Evolutionary conservation across 192 early-diverging fungal species (phyloP), one percentile per base, ranked within the genome.

Genomic region (Rhizophagus clarus): DNA sequence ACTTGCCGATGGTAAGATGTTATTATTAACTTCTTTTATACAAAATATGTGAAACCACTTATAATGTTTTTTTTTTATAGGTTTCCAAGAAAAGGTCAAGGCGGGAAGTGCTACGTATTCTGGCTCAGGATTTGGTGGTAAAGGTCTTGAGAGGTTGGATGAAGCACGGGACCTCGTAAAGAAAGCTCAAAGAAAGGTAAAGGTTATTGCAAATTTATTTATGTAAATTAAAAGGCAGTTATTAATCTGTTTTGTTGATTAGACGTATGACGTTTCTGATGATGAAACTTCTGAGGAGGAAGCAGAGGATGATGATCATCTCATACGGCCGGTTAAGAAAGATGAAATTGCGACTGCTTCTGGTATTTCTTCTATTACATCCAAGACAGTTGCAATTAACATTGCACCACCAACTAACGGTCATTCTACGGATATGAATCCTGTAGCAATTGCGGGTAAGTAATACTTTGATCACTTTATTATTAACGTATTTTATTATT

Each of bases 71-170:
- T 40, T 32, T 24, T 62, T n/a, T 49, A 32, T 28, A 81, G 72
- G 80, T 4, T 96, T 95, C 81, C 90, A 93, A 72, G 87, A 88
- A 45, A 97, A 96, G 80, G 93, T 95, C 80, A 93, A 94, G 51
- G 85, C 87, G 11, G 95, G 95, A 31, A 88, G 88, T 49, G 95
- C 90, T 31, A 88, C 92, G 62, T 88, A 88, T 37, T 84, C 89
- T 7, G 86, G 91, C 17, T 91, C 89, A 26, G 98, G 98, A 0
- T 99, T 98, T 85, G 97, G 97, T 34, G 98, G 98, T 60, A 98
- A 98, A 82, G 98, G 98, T 29, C 86, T 99, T 40, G 97, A 98
- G 74, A 92, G 94, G 81, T 87, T 99, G 75, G 97, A 98, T 69
- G 93, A 95, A 80, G 94, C 98, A 73, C 91, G 97, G 67, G 95